Evolutionary conservation across 768 basidiomycete species (phyloP).

Genomic region (Phlebiopsis gigantea): DNA sequence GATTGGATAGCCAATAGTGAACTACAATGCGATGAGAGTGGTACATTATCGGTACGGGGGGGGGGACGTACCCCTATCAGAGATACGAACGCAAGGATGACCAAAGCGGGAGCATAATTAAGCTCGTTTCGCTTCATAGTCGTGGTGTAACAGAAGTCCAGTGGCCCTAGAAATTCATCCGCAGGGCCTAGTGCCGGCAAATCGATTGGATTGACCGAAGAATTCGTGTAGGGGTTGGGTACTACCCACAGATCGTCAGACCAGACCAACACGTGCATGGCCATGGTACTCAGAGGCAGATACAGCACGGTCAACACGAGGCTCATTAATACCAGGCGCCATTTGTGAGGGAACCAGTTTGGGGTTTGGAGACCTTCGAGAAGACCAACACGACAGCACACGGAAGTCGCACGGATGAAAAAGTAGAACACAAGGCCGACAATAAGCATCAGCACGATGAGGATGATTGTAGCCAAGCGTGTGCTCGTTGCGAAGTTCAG

Average conservation of each 20-base stretch:
- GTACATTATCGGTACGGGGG: background rate
- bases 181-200: slow-evolving; percentile 51
- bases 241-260: slow-evolving; percentile 73
- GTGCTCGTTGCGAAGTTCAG: slow-evolving; percentile 65
- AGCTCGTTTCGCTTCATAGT: slow-evolving; percentile 67
- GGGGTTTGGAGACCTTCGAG: slow-evolving; percentile 52
- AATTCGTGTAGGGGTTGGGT: slow-evolving; percentile 60
- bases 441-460: slow-evolving; percentile 53
- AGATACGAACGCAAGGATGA: slow-evolving; percentile 51
- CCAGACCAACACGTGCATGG: slow-evolving; percentile 73
- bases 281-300: slow-evolving; percentile 73
- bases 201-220: slow-evolving; percentile 43
- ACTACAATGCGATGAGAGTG: slow-evolving; percentile 30
- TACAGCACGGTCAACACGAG: slow-evolving; percentile 68
- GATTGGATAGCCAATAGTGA: slow-evolving; percentile 68
- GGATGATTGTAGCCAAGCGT: slow-evolving; percentile 52
- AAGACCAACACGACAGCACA: slow-evolving; percentile 43
- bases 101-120: slow-evolving; percentile 60
- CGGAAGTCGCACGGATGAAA: slow-evolving; percentile 46
- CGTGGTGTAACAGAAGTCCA: slow-evolving; percentile 77
- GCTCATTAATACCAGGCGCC: slow-evolving; percentile 54
- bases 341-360: slow-evolving; percentile 35
- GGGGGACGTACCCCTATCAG: slow-evolving; percentile 42
- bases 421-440: slow-evolving; percentile 49
- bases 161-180: slow-evolving; percentile 49